These are phyloP conservation scores for Polygonum maritimum DNA, from an alignment of 148 eudicot species.

Conservation along the genomic window DNA sequence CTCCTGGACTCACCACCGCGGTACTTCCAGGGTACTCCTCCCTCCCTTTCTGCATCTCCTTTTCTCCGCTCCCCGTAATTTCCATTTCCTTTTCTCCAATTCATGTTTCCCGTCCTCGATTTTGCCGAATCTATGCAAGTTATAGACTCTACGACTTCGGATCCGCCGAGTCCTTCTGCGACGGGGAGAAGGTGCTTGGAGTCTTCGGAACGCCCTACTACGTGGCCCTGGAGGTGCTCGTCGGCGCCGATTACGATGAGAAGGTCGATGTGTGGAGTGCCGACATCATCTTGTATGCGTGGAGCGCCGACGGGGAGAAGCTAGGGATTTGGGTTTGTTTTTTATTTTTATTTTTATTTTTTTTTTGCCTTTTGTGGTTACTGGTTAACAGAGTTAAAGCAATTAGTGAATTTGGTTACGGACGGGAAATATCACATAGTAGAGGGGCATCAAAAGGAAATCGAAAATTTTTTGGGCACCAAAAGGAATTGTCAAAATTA, in stretches of 20 bases:
- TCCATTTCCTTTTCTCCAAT: not conserved
- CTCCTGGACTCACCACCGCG: constrained; percentile 81
- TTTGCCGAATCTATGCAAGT: not conserved
- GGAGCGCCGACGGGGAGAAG: no score
- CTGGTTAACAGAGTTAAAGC: no score
- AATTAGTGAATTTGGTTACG: no score
- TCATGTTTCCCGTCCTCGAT: not conserved
- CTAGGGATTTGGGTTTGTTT: no score
- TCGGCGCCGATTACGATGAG: constrained; percentile 39
- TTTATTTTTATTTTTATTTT: no score
- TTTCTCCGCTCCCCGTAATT: not conserved
- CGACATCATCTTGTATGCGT: constrained; percentile 46
- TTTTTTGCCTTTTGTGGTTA: no score
- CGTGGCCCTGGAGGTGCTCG: constrained; percentile 58
- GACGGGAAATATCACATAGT: no score
- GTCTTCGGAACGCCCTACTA: constrained; percentile 64
- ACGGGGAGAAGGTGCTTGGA: constrained; percentile 32
- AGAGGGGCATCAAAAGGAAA: no score
- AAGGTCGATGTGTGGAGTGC: constrained; percentile 63
- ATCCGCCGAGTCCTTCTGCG: constrained; percentile 40
- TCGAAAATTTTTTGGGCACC: no score
- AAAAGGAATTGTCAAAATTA: no score
- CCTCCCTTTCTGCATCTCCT: not conserved
- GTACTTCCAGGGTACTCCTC: constrained; percentile 64
- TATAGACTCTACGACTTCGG: constrained; percentile 57